Evolutionary conservation across 495 filamentous ascomycete genomes (phyloP).

Genomic region (Annulohypoxylon nitens): DNA sequence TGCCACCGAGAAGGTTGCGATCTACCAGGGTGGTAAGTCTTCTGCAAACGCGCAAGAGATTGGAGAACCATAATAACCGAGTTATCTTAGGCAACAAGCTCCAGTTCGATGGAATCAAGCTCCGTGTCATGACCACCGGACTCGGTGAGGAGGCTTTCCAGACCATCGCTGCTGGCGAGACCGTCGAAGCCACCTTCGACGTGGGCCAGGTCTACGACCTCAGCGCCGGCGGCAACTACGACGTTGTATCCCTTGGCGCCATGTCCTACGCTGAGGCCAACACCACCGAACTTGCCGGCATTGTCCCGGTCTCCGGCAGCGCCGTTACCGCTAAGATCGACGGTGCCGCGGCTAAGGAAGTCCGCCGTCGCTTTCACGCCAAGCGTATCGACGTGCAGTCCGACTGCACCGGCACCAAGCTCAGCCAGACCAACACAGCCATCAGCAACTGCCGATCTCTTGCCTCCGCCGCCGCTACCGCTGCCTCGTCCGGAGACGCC

Average conservation of each 20-base stretch:
- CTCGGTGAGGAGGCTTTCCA: slow-evolving; percentile 67
- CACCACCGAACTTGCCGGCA: slow-evolving; percentile 61
- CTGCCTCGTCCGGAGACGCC: slow-evolving; percentile 63
- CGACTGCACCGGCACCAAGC: slow-evolving; percentile 63
- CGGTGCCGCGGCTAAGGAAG: slow-evolving; percentile 62
- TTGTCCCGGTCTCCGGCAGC: slow-evolving; percentile 62
- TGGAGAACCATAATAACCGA: slow-evolving; percentile 1
- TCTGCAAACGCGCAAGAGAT: not conserved
- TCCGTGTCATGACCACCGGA: slow-evolving; percentile 59
- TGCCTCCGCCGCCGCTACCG: slow-evolving; percentile 66
- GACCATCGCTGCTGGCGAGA: slow-evolving; percentile 67
- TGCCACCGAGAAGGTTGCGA: slow-evolving; percentile 71
- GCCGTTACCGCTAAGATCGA: slow-evolving; percentile 63
- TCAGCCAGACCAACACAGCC: slow-evolving; percentile 58
- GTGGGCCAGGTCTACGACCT: slow-evolving; percentile 70
- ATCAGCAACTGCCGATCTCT: slow-evolving; percentile 64
- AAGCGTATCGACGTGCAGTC: slow-evolving; percentile 65
- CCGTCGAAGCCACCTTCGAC: slow-evolving; percentile 68
- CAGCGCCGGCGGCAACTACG: slow-evolving; percentile 61
- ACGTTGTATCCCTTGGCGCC: slow-evolving; percentile 62
- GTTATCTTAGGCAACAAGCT: slow-evolving; percentile 59
- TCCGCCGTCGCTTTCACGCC: slow-evolving; percentile 59
- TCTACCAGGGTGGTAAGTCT: slow-evolving; percentile 66
- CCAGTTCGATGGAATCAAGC: slow-evolving; percentile 69
- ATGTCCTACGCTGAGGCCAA: slow-evolving; percentile 64